Percentiles rank a stretch among this genome's conserved stretches.
These are phyloP conservation scores for Lactarius deliciosus DNA, from an alignment of 768 basidiomycete species.

Conservation along the genomic window DNA sequence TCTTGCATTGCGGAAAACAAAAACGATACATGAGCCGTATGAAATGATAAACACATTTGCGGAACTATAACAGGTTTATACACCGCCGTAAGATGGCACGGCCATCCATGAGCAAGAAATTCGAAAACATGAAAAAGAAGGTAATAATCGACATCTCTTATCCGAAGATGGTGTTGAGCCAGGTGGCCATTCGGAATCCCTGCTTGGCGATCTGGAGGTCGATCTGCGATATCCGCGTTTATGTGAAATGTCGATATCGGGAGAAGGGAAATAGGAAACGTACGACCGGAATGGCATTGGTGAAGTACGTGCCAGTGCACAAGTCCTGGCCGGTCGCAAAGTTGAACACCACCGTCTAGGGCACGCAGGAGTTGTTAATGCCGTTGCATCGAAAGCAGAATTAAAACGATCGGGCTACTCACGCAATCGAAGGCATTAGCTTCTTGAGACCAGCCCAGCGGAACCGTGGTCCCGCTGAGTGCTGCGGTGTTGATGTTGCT, in stretches of 20 bases:
- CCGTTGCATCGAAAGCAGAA: background rate
- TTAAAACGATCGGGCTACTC: constrained; percentile 8
- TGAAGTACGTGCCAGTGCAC: constrained; percentile 33
- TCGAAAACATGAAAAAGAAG: background rate
- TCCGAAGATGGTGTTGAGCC: constrained; percentile 33
- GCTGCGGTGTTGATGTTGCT: constrained; percentile 34
- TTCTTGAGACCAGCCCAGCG: constrained; percentile 36
- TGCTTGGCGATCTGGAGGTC: constrained; percentile 36
- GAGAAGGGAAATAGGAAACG: background rate
- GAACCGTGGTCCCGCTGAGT: constrained; percentile 34
- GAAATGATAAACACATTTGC: background rate
- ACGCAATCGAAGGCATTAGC: constrained; percentile 36
- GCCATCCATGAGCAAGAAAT: background rate
- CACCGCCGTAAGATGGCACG: background rate
- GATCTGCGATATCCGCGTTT: constrained; percentile 27
- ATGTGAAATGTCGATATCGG: background rate
- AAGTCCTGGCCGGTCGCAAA: constrained; percentile 33
- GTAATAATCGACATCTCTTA: background rate
- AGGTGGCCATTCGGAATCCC: constrained; percentile 32
- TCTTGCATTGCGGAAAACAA: background rate
- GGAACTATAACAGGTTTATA: background rate
- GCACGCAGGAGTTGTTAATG: background rate
- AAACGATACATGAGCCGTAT: background rate
- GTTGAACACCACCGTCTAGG: constrained; percentile 33
- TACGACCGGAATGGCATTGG: constrained; percentile 32